Evolutionary conservation across 805 yeast genomes (phyloP).

Genomic region (Wickerhamiella domercqiae): DNA sequence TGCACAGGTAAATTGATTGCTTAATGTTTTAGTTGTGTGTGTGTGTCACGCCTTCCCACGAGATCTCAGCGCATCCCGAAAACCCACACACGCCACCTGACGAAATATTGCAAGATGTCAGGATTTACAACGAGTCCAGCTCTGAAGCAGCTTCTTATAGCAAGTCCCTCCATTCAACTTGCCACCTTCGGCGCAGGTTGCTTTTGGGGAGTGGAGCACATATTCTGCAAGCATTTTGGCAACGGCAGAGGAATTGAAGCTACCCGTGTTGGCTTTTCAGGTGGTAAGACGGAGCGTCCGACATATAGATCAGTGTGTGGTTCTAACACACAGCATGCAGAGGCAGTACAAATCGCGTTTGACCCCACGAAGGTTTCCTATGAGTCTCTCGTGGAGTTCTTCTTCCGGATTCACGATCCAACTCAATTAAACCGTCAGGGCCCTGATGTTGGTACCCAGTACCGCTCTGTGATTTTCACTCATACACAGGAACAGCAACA

Average conservation of each 20-base stretch:
- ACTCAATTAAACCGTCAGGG: conserved; percentile 76
- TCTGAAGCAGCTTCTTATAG: neutral
- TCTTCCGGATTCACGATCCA: conserved; percentile 90
- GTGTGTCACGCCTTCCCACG: neutral
- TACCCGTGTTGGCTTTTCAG: conserved; percentile 79
- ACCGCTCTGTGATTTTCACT: conserved; percentile 67
- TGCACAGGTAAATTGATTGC: no score
- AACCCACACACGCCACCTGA: no score
- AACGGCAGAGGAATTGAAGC: conserved; percentile 51
- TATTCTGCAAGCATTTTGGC: conserved; percentile 59
- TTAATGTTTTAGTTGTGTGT: no score
- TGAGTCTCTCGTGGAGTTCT: conserved; percentile 58
- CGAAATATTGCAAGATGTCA: no score
- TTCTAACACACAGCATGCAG: conserved; percentile 69
- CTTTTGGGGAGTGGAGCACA: conserved; percentile 51
- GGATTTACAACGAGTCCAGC: no score
- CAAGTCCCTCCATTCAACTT: conserved; percentile 7
- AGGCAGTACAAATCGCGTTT: conserved; percentile 66
- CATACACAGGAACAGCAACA: conserved; percentile 36
- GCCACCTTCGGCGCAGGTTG: conserved; percentile 46
- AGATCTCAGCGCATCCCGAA: neutral
- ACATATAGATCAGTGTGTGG: conserved; percentile 60
- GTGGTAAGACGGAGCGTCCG: conserved; percentile 43
- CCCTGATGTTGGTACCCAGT: conserved; percentile 77
- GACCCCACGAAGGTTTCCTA: conserved; percentile 52